phyloP scores from a whole-genome alignment of 805 yeast species.

The Maudiozyma barnettii region DNA sequence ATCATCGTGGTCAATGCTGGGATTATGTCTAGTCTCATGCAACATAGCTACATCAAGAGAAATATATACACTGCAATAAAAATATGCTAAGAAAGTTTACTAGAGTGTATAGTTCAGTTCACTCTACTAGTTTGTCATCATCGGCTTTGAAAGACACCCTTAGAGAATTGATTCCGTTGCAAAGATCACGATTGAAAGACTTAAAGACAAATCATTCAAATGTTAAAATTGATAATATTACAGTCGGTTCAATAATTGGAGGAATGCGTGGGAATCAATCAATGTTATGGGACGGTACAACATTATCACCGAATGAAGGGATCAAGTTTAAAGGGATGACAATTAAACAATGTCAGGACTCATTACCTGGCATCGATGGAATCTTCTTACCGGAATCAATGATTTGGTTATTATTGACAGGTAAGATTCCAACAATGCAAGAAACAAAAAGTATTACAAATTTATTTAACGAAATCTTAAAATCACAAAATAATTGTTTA shows the following conservation, averaged over 20 bases:
- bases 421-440: constrained; percentile 53
- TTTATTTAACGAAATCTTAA: constrained; percentile 51
- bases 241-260: constrained; percentile 42
- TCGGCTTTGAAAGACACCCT: constrained; percentile 19
- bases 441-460: constrained; percentile 48
- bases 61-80: background rate
- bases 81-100: no score
- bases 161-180: constrained; percentile 34
- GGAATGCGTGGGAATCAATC: constrained; percentile 77
- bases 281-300: constrained; percentile 73
- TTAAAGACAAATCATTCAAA: constrained; percentile 32
- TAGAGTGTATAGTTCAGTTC: background rate
- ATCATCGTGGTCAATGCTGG: no score
- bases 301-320: constrained; percentile 66
- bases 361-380: constrained; percentile 37
- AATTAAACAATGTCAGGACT: constrained; percentile 58
- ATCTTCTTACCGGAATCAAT: constrained; percentile 69
- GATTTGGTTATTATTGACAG: constrained; percentile 72
- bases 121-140: constrained; percentile 1
- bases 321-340: constrained; percentile 73
- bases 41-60: no score
- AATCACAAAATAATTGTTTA: constrained; percentile 25
- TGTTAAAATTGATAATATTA: constrained; percentile 34
- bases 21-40: no score
- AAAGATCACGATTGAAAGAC: constrained; percentile 31